A percentile compares a stretch with the other conserved stretches of the same genome.
Conservation (phyloP, 441 rosid species). For the Erodium moschatum region DNA sequence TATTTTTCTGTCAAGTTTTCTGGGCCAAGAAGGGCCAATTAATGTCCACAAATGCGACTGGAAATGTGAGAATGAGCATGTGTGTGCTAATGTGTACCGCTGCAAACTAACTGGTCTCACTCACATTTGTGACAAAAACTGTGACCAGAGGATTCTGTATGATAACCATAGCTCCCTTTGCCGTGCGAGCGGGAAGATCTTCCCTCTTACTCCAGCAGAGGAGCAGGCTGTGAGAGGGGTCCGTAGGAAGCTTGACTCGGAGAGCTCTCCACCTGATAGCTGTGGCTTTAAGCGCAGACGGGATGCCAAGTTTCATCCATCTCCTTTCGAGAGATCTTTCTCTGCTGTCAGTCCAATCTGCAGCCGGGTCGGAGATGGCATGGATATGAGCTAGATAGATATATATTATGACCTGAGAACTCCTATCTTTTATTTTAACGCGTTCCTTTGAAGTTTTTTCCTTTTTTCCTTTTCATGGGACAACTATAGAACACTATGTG, state of each 20-base stretch:
- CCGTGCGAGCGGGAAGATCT: conserved; percentile 68
- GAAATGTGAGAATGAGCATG: conserved; percentile 82
- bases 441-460: conserved; percentile 28
- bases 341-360: conserved; percentile 78
- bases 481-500: conserved; percentile 35
- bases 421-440: conserved; percentile 25
- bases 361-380: conserved; percentile 85
- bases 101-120: conserved; percentile 85
- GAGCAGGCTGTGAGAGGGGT: conserved; percentile 88
- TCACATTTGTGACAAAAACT: conserved; percentile 96
- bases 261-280: conserved; percentile 50
- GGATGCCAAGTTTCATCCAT: conserved; percentile 58
- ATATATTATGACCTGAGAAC: conserved; percentile 23
- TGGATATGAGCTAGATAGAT: conserved; percentile 77
- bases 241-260: conserved; percentile 83
- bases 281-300: conserved; percentile 80
- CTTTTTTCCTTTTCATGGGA: conserved; percentile 16
- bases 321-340: conserved; percentile 91
- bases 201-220: conserved; percentile 63
- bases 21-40: conserved; percentile 64
- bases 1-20: conserved; percentile 71
- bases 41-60: conserved; percentile 74
- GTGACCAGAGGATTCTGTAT: conserved; percentile 89
- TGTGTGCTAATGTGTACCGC: conserved; percentile 79
- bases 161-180: conserved; percentile 86